Percentiles rank a stretch among this genome's conserved stretches.
Conservation (phyloP, 306 rosid genomes). For the Gastrolobium villosum region DNA sequence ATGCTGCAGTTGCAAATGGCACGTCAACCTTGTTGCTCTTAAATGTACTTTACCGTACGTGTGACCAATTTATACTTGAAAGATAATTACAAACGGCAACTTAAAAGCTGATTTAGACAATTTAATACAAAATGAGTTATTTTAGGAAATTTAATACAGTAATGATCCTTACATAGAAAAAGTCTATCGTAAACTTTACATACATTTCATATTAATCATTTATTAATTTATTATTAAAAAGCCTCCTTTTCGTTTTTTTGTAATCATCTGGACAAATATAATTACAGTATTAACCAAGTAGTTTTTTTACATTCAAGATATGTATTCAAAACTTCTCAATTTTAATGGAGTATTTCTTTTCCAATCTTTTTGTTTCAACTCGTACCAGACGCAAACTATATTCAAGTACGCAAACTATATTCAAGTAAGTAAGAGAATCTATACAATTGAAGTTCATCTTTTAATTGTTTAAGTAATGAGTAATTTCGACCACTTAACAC, state of each 20-base stretch:
- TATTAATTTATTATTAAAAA: no score
- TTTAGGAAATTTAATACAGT: constrained; percentile 17
- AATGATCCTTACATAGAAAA: not conserved
- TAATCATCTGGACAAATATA: no score
- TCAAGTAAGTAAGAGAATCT: not conserved
- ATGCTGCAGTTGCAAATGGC: constrained; percentile 38
- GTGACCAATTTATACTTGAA: constrained; percentile 36
- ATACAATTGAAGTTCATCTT: not conserved
- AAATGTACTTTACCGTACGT: constrained; percentile 57
- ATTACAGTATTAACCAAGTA: not conserved
- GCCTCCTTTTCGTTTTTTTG: not conserved
- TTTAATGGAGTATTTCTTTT: not conserved
- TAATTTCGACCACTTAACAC: not conserved
- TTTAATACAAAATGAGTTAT: not conserved
- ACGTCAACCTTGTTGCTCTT: constrained; percentile 40
- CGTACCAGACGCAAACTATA: not conserved
- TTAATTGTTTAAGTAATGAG: not conserved
- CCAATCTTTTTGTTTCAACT: not conserved
- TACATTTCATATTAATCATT: not conserved
- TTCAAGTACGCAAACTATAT: not conserved
- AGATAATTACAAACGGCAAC: constrained; percentile 40
- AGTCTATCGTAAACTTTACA: not conserved
- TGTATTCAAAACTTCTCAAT: not conserved
- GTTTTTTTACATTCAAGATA: not conserved
- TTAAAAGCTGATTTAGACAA: constrained; percentile 44